Evolutionary conservation across 495 filamentous ascomycete genomes (phyloP).

Genomic region (Annulohypoxylon stygium): DNA sequence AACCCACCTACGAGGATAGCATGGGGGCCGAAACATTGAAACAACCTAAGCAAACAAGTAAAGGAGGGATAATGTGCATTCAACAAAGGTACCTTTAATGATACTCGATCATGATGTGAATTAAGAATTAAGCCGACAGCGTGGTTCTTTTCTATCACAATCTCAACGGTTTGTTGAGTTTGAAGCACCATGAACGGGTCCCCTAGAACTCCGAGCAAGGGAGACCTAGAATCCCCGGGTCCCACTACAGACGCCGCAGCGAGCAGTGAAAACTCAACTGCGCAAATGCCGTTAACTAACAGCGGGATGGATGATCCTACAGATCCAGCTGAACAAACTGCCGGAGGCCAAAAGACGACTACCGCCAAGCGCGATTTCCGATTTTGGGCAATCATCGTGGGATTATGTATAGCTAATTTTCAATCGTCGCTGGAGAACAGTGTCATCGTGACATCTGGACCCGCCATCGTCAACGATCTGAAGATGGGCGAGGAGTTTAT

Average conservation of each 20-base stretch:
- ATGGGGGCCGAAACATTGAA: not conserved
- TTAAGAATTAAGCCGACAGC: not conserved
- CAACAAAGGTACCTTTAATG: not conserved
- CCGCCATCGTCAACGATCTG: constrained; percentile 48
- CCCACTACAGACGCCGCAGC: not conserved
- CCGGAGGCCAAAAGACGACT: not conserved
- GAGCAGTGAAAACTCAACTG: not conserved
- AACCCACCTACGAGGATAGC: not conserved
- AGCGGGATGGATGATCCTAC: not conserved
- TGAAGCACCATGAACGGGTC: not conserved
- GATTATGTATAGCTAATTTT: constrained; percentile 34
- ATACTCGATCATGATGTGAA: not conserved
- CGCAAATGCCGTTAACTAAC: not conserved
- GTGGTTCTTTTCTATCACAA: not conserved
- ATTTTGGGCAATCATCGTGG: constrained; percentile 49
- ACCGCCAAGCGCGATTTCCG: constrained; percentile 22
- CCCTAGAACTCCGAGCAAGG: not conserved
- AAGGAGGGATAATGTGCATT: not conserved
- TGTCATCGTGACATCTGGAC: constrained; percentile 58
- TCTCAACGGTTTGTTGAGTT: not conserved
- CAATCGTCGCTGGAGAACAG: constrained; percentile 58
- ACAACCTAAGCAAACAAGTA: not conserved
- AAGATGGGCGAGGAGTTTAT: constrained; percentile 39
- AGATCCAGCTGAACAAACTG: not conserved
- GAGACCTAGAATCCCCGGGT: not conserved